Percentiles rank a stretch among this genome's conserved stretches.
Conservation (phyloP, 2,329 filamentous ascomycete genomes). For the Clarireedia sp. region DNA sequence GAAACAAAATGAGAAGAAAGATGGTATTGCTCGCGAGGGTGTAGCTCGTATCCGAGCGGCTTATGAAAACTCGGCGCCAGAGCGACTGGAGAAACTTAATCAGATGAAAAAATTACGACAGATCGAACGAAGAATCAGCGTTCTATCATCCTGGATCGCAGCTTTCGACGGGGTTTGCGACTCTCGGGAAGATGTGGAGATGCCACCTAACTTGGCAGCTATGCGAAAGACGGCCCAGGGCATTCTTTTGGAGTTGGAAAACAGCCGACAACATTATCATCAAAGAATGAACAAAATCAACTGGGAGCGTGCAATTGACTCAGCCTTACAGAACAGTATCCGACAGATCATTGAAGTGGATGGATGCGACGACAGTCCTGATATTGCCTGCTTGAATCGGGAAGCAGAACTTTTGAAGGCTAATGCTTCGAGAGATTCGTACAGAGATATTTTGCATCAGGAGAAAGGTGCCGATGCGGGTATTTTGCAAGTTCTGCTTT, state of each 20-base stretch:
- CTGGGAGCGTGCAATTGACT: slow-evolving; percentile 84
- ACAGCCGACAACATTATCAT: slow-evolving; percentile 83
- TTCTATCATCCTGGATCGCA: slow-evolving; percentile 87
- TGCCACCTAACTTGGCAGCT: slow-evolving; percentile 60
- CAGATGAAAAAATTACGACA: slow-evolving; percentile 77
- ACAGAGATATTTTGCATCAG: slow-evolving; percentile 70
- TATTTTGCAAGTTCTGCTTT: slow-evolving; percentile 73
- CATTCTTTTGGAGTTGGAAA: slow-evolving; percentile 80
- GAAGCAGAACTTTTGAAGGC: slow-evolving; percentile 83
- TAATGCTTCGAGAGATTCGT: slow-evolving; percentile 72
- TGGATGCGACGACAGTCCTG: slow-evolving; percentile 53
- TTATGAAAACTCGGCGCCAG: slow-evolving; percentile 70
- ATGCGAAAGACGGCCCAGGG: slow-evolving; percentile 86
- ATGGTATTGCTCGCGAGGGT: slow-evolving; percentile 67
- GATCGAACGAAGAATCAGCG: slow-evolving; percentile 74
- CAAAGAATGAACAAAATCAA: slow-evolving; percentile 71
- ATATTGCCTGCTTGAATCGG: slow-evolving; percentile 63
- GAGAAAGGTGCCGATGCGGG: slow-evolving; percentile 73
- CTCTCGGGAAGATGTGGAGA: slow-evolving; percentile 58
- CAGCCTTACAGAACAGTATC: slow-evolving; percentile 77
- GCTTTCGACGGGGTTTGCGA: slow-evolving; percentile 82
- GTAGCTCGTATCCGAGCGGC: slow-evolving; percentile 70
- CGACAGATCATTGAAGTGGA: slow-evolving; percentile 70
- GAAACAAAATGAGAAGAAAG: slow-evolving; percentile 82
- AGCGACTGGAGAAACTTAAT: slow-evolving; percentile 70